Evolutionary conservation across 495 filamentous ascomycete genomes (phyloP), one percentile per base, ranked within the genome.

Genomic region (Evernia prunastri): DNA sequence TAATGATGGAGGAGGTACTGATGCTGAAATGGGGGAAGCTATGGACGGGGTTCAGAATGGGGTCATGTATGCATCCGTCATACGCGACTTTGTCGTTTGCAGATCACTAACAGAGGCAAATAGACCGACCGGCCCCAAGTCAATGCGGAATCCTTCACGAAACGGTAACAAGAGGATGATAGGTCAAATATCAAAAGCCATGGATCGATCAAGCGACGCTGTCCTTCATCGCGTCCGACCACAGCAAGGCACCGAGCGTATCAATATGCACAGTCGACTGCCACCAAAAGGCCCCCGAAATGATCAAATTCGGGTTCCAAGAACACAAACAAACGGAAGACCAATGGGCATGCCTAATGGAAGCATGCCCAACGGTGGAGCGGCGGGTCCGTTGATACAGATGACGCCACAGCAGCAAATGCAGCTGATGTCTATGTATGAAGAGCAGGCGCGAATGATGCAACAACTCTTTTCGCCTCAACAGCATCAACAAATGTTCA

Each of bases 51-150:
- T 75, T 60, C 73, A 70, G 31, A 75, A 72, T 61, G 86, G 86
- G 57, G 74, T 78, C 49, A 90, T 90, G 92, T 96, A 86, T 74
- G 90, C 82, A 60, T 33, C 33, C 27, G 25, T 51, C 60, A 39
- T 36, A 53, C 40, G 5, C 49, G 64, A 51, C 15, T 40, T 33
- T 17, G 11, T 45, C 33, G 37, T 60, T 23, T 15, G 60, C 49
- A 37, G 37, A 18, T 49, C 64, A 40, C 43, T 61, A 58, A 75
- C 67, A 25, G 56, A 17, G 60, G 23, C 65, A 71, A 39, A 63
- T 68, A 97, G 92, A 71, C 94, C 94, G 23, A 97, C 93, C 12
- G 94, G 92, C 49, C 94, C 94, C 29, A 94, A 91, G 74, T 90
- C 92, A 7, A 97, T 98, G 95, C 87, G 94, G 64, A 89, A 89